These are phyloP conservation scores for Phyllosticta citribraziliensis DNA, from an alignment of 2,329 filamentous ascomycete genomes.

Conservation along the genomic window DNA sequence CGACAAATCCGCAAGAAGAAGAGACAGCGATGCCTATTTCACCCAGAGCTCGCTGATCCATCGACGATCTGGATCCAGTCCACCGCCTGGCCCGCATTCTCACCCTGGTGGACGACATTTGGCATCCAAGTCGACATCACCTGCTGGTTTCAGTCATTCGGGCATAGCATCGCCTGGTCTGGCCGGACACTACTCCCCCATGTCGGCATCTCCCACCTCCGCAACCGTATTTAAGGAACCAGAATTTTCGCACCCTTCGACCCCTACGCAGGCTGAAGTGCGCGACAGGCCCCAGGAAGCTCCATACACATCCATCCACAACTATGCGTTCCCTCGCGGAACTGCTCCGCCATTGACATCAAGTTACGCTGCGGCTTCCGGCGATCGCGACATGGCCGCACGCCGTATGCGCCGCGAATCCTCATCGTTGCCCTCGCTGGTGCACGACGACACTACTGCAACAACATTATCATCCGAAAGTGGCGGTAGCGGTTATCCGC, in stretches of 20 bases:
- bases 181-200: constrained; percentile 24
- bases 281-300: constrained; percentile 2
- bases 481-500: constrained; percentile 14
- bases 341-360: background rate
- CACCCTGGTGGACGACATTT: constrained; percentile 20
- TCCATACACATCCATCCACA: background rate
- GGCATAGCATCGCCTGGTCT: constrained; percentile 25
- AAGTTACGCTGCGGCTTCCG: background rate
- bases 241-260: constrained; percentile 16
- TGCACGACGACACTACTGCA: constrained; percentile 23
- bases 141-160: constrained; percentile 21
- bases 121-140: constrained; percentile 25
- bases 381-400: constrained; percentile 19
- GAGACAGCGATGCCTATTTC: constrained; percentile 20
- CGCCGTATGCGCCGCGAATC: constrained; percentile 22
- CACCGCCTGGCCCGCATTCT: constrained; percentile 18
- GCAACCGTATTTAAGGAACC: constrained; percentile 19
- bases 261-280: constrained; percentile 7
- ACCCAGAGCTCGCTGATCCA: constrained; percentile 15
- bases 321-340: background rate
- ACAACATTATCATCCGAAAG: constrained; percentile 28
- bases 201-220: constrained; percentile 25
- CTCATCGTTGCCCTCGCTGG: constrained; percentile 22
- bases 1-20: constrained; percentile 19
- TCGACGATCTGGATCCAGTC: constrained; percentile 20